Conservation (phyloP, 2,329 filamentous ascomycete genomes). For the Ceratocystis destructans region DNA sequence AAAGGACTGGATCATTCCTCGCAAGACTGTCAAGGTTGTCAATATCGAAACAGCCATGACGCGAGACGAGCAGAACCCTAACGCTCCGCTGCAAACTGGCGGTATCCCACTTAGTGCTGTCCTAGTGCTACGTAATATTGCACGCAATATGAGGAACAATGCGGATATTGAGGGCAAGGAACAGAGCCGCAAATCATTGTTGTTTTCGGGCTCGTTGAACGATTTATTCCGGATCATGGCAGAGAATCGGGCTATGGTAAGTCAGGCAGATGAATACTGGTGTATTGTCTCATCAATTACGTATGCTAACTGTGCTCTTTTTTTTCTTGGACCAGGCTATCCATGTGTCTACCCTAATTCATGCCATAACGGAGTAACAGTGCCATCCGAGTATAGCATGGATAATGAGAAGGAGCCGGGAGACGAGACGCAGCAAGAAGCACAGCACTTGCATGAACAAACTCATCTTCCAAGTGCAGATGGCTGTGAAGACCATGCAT, state of each 20-base stretch:
- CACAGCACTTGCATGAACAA: background rate
- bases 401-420: background rate
- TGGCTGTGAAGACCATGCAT: background rate
- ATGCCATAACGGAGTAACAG: constrained; percentile 26
- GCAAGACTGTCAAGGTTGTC: constrained; percentile 40
- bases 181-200: constrained; percentile 41
- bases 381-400: background rate
- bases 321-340: constrained; percentile 25
- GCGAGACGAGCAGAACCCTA: constrained; percentile 45
- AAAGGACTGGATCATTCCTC: constrained; percentile 38
- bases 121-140: constrained; percentile 66
- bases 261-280: constrained; percentile 22
- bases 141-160: constrained; percentile 42
- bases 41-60: constrained; percentile 44
- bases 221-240: constrained; percentile 56
- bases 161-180: constrained; percentile 38
- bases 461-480: background rate
- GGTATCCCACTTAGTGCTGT: constrained; percentile 68
- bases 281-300: constrained; percentile 9
- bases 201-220: constrained; percentile 52
- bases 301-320: constrained; percentile 8
- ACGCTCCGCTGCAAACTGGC: constrained; percentile 48
- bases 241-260: constrained; percentile 50
- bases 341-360: constrained; percentile 31
- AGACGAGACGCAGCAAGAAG: background rate